Evolutionary conservation across 148 eudicot species (phyloP), one percentile per base, ranked within the genome.

Genomic region (Vaccinium vitisidaea): DNA sequence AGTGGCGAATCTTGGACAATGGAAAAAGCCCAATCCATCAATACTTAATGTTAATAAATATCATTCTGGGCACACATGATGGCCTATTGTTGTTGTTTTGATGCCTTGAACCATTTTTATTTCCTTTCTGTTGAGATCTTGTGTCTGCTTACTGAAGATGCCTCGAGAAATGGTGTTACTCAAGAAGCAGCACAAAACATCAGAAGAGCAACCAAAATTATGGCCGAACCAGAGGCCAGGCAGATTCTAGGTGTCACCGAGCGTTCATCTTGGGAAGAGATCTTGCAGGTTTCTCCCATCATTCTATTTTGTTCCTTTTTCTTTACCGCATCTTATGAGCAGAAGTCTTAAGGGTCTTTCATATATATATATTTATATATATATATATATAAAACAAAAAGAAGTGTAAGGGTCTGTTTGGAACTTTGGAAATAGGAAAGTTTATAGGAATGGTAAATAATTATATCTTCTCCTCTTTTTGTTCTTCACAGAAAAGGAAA

Each of bases 151-250:
- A 58, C 53, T 88, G 86, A 87, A 94, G 98, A 94, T 90, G 96
- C 96, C 27, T 91, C 94, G 27, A 92, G 90, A 82, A 87, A 88
- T 30, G 96, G 98, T 30, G 92, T 92, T 87, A 90, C 96, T 86
- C 92, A 91, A 80, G 98, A 94, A 85, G 88, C 98, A 39, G 70
- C 89, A 65, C 90, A 91, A 75, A 93, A 92, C 16, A 88, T 88
- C 55, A 88, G 89, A 30, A 87, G 87, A 90, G 93, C 87, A 61
- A 88, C 93, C 86, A 93, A 88, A 91, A 86, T 85, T 79, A 90
- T 94, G 91, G 90, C 98, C 15, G 96, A 93, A 87, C 91, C 88
- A 84, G 98, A 94, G 87, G 96, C 98, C 5, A 89, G 95, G 83
- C 94, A 94, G 84, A 90, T 94, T 85, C 92, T 94, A 71, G 98